Conservation (phyloP, 2,329 filamentous ascomycete species). For the Alternaria ethzedia region DNA sequence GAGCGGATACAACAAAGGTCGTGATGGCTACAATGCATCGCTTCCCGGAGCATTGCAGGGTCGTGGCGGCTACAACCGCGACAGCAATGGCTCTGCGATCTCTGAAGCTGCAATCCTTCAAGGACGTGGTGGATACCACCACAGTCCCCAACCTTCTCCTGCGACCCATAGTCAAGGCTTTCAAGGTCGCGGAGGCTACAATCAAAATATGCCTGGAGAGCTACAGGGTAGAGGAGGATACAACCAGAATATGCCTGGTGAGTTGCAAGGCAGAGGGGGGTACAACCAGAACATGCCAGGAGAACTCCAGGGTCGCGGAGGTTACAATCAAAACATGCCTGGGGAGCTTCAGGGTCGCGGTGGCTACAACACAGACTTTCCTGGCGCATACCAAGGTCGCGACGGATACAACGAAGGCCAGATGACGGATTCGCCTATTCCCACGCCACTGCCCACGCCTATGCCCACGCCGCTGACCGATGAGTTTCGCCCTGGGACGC, state of each 20-base stretch:
- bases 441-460: constrained; percentile 32
- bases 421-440: constrained; percentile 40
- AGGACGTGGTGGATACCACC: constrained; percentile 22
- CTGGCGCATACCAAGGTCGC: constrained; percentile 41
- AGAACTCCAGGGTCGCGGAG: constrained; percentile 38
- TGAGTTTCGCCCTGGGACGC: constrained; percentile 43
- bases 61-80: constrained; percentile 39
- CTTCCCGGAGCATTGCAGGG: constrained; percentile 39
- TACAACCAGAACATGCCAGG: constrained; percentile 37
- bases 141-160: constrained; percentile 22
- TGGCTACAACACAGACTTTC: constrained; percentile 38
- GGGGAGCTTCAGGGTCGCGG: constrained; percentile 44
- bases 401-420: constrained; percentile 42
- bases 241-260: constrained; percentile 39
- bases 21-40: constrained; percentile 44
- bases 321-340: constrained; percentile 38
- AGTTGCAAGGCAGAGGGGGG: constrained; percentile 40
- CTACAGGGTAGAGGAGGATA: constrained; percentile 42
- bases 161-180: constrained; percentile 26
- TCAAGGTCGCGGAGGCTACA: constrained; percentile 41
- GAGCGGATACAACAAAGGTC: constrained; percentile 43
- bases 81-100: constrained; percentile 23
- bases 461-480: constrained; percentile 38
- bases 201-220: constrained; percentile 31
- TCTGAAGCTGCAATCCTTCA: constrained; percentile 29